Conservation (phyloP, 192 early-diverging fungal genomes). For the Dissophora ornata region DNA sequence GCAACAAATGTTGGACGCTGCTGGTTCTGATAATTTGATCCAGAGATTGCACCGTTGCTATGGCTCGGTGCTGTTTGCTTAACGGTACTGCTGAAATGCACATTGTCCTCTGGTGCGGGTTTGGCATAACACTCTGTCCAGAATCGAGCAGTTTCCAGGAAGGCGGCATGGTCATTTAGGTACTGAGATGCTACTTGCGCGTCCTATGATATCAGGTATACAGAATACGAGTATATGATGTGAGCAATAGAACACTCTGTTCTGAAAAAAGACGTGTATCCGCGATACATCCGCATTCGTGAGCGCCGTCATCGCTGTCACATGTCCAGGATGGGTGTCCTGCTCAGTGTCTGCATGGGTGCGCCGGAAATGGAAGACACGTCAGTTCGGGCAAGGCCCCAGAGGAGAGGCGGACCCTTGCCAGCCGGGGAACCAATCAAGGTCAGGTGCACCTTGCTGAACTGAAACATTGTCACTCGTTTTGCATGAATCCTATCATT, state of each 20-base stretch:
- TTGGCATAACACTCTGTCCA: slow-evolving; percentile 66
- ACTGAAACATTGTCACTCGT: too few species aligned
- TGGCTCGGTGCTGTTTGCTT: too few species aligned
- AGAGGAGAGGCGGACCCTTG: not conserved
- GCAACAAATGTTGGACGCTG: slow-evolving; percentile 5
- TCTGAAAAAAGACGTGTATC: too few species aligned
- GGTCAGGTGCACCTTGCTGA: too few species aligned
- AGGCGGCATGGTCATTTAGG: slow-evolving; percentile 50
- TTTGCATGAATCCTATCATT: too few species aligned
- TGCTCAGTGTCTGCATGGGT: not conserved
- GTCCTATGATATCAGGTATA: slow-evolving; percentile 43
- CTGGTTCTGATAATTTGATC: slow-evolving; percentile 7
- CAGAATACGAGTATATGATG: too few species aligned
- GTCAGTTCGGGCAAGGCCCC: too few species aligned
- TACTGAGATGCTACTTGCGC: slow-evolving; percentile 66
- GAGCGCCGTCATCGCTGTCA: too few species aligned
- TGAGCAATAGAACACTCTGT: too few species aligned
- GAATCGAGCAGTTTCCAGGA: slow-evolving; percentile 55
- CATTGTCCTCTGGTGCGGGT: slow-evolving; percentile 16
- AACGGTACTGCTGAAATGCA: not conserved
- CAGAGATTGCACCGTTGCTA: not conserved
- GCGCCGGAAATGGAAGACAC: too few species aligned
- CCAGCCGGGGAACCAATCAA: not conserved
- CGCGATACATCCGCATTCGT: too few species aligned
- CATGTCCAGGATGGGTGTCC: too few species aligned